These are phyloP conservation scores for Pilatotrama ljubarskyi DNA, from an alignment of 768 basidiomycete species.

Conservation along the genomic window DNA sequence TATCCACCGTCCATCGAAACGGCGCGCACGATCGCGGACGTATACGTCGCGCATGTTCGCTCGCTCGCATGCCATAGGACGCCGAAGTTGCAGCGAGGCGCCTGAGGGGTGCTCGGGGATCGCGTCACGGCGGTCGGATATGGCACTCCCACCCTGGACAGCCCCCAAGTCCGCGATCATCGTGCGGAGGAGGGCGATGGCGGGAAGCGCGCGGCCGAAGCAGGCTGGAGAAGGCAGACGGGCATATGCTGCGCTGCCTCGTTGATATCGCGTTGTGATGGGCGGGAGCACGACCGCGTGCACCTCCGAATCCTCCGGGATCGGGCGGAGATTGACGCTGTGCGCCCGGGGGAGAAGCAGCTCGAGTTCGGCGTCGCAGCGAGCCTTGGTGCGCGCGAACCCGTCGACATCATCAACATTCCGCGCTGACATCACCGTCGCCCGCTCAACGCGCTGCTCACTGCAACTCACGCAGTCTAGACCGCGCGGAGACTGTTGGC, in stretches of 20 bases:
- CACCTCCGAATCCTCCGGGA: slow-evolving; percentile 3
- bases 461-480: neutral
- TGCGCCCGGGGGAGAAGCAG: neutral
- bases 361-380: neutral
- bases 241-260: slow-evolving; percentile 25
- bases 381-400: neutral
- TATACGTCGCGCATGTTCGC: neutral
- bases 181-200: slow-evolving; percentile 1
- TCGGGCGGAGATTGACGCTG: slow-evolving; percentile 2
- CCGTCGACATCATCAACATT: neutral
- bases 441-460: neutral
- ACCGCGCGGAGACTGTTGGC: neutral
- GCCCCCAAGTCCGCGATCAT: slow-evolving; percentile 9
- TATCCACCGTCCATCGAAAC: neutral
- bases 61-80: neutral
- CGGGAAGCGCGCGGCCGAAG: neutral
- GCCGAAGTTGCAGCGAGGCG: neutral
- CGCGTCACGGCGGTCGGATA: neutral
- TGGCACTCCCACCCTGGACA: slow-evolving; percentile 12
- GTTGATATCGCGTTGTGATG: slow-evolving; percentile 29
- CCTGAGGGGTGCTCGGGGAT: slow-evolving; percentile 7
- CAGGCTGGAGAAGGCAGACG: neutral
- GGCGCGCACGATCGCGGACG: slow-evolving; percentile 6
- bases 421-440: neutral
- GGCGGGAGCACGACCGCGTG: slow-evolving; percentile 19